Evolutionary conservation across 2,329 filamentous ascomycete genomes (phyloP).

Genomic region (Aaosphaeria arxii): DNA sequence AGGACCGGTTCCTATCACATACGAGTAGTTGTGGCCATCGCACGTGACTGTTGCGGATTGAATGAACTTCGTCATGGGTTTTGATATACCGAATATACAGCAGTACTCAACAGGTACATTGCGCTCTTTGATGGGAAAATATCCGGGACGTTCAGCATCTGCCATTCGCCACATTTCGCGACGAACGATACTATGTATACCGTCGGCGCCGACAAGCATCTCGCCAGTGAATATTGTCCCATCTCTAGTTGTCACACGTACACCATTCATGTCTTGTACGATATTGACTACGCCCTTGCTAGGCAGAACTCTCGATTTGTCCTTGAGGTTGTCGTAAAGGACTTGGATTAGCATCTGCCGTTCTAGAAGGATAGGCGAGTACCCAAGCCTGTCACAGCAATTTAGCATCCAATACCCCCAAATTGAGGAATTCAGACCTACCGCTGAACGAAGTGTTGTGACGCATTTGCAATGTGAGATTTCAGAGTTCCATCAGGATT

Average conservation of each 20-base stretch:
- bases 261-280: conserved; percentile 23
- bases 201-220: conserved; percentile 57
- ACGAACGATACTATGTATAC: conserved; percentile 47
- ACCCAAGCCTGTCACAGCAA: conserved; percentile 1
- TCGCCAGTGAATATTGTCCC: conserved; percentile 40
- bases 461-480: too few relatives aligned
- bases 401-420: too few relatives aligned
- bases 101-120: neutral
- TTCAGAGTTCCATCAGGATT: too few relatives aligned
- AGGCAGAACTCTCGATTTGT: neutral
- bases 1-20: neutral
- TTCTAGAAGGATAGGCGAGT: conserved; percentile 4
- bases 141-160: neutral
- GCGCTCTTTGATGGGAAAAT: neutral
- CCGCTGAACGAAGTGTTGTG: too few relatives aligned
- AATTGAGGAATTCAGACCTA: too few relatives aligned
- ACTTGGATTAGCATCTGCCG: conserved; percentile 3
- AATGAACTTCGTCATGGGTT: neutral
- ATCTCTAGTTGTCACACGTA: conserved; percentile 50
- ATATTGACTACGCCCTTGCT: neutral
- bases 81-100: neutral
- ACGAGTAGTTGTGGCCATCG: neutral
- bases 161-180: conserved; percentile 4
- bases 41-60: neutral
- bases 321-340: neutral